Base-by-base conservation (phyloP, 2,329 filamentous ascomycete genomes). In the Hortaea werneckii region DNA sequence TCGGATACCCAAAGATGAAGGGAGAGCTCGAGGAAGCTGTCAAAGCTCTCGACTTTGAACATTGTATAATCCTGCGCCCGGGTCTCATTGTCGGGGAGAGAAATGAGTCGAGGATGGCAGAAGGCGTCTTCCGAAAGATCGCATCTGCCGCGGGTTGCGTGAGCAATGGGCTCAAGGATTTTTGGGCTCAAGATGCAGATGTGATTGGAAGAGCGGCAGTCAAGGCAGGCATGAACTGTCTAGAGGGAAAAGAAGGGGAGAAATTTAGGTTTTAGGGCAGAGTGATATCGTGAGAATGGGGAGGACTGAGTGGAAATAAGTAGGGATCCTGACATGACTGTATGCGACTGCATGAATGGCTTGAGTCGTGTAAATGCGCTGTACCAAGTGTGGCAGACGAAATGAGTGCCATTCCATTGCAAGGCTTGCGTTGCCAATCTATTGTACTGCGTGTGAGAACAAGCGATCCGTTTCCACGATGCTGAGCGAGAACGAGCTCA, bases 21-120 rank as follows among this genome's bases (percentile, higher is more conserved):
- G 80, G 79, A 26, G 85, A 92, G 56, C 79, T 95, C 37, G 90
- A 96, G 64, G 83, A 94, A 30, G 72, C 79, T 11, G 76, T 95
- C 49, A 77, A 78, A 62, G 77, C 68, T 37, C 67, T 90, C 4
- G 82, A 71, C 4, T 95, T 95, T 60, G 84, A 89, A 42, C 79
- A 85, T 53, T 82, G 81, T 4, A 76, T 95, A 45, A 82, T 95
- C 44, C 41, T 83, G 37, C 66, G 80, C 39, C 89, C 89, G 0
- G 89, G 85, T 0, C 52, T 88, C 50, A 85, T 95, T 55, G 64
- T 88, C 2, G 89, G 89, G 2, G 63, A 77, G 11, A 74, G 89
- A 35, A 42, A 37, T 37, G 70, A 71, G 43, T 74, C 84, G 43
- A 43, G 60, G 13, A 62, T 73, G 0, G 65, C 70, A 5, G 86